Evolutionary conservation across 805 yeast species (phyloP), one percentile per base, ranked within the genome.

Genomic region (Yarrowia osloensis): DNA sequence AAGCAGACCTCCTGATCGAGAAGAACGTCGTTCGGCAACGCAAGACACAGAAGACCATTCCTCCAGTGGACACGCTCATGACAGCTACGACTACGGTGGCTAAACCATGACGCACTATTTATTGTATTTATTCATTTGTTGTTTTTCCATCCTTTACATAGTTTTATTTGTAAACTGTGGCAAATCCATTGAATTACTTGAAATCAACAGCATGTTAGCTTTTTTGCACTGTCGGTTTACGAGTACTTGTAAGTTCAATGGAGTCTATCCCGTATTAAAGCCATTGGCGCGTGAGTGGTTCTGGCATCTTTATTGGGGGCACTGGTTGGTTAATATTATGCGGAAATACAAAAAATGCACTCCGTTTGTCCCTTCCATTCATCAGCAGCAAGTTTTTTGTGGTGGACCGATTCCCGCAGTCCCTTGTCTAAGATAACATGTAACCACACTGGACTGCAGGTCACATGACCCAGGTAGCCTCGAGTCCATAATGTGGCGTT

Each of bases 351-450:
- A 3, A 17, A 26, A 17, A 26, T 7, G 0, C 15, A 8, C 8
- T 9, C 33, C 8, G 6, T n/a, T 46, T n/a, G 11, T 0, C 21
- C 21, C 6, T n/a, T 6, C 21, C 2, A 3, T 24, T 49, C 24
- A 11, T 28, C 19, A 4, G 2, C 24, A n/a, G 15, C 35, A 19
- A 29, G 46, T 21, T 21, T 21, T 40, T 40, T 26, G 17, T 8
- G 21, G 46, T 40, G 46, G 46, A 40, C 3, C 24, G 9, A 11
- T 49, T 29, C 11, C 15, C 17, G 2, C 6, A 15, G 11, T 12
- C 17, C 54, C 24, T 19, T 50, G 57, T 50, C 39, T 50, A 31
- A 19, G 57, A 50, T 50, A 50, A 22, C 57, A 31, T 33, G 40
- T 33, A 50, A 12, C 57, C 40, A 31, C 29, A 31, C 55, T 9